Conservation (phyloP, 306 rosid genomes). For the Acacia confusa region DNA sequence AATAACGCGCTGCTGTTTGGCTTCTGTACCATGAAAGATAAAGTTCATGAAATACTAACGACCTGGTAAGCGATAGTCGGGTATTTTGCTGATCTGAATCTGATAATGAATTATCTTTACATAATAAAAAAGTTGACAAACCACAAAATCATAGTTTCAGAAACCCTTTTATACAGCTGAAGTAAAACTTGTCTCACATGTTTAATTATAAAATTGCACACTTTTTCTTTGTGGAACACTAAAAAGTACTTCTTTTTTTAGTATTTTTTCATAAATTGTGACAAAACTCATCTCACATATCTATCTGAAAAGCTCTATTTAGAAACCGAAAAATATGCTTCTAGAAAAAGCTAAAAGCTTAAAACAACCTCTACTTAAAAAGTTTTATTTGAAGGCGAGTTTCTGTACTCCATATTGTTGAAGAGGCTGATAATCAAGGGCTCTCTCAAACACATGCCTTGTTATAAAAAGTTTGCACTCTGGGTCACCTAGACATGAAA, state of each 20-base stretch:
- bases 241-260: background rate
- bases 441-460: background rate
- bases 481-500: background rate
- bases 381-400: background rate
- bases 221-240: too few species aligned
- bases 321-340: too few species aligned
- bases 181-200: too few species aligned
- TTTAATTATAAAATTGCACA: too few species aligned
- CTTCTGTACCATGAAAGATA: background rate
- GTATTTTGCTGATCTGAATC: background rate
- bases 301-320: too few species aligned
- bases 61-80: background rate
- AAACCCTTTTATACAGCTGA: too few species aligned
- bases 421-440: background rate
- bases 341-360: too few species aligned
- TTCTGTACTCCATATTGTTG: background rate
- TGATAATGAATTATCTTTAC: background rate
- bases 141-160: too few species aligned
- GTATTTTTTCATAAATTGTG: fast-evolving
- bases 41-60: background rate
- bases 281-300: too few species aligned
- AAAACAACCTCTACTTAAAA: too few species aligned
- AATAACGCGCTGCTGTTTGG: background rate
- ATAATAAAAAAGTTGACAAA: background rate
- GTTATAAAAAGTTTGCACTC: background rate